Percentiles rank a stretch among this genome's conserved stretches.
Conservation (phyloP, 2,329 filamentous ascomycete genomes). For the Epichloe glyceriae region DNA sequence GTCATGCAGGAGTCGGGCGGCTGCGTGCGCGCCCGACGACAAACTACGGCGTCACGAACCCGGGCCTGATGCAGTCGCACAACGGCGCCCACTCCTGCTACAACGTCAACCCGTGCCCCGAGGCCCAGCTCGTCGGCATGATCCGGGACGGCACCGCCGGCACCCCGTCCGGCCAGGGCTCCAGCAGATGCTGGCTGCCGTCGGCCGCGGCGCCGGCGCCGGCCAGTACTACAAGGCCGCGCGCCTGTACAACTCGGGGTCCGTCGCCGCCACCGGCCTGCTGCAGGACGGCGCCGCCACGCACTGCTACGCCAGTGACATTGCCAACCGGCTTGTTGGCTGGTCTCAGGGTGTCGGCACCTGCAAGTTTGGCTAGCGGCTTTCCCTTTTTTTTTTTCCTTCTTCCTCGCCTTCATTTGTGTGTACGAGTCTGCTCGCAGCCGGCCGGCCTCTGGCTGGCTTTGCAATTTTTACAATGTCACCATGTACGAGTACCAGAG, state of each 20-base stretch:
- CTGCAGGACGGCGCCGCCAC: constrained; percentile 28
- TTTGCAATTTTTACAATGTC: no score
- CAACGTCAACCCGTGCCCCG: constrained; percentile 17
- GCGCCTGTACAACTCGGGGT: constrained; percentile 38
- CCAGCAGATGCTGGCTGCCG: constrained; percentile 21
- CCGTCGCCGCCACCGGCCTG: constrained; percentile 21
- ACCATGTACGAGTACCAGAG: no score
- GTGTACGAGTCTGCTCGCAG: no score
- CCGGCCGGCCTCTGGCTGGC: no score
- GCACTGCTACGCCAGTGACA: constrained; percentile 36
- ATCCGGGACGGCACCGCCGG: constrained; percentile 28
- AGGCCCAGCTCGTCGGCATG: constrained; percentile 16
- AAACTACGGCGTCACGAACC: constrained; percentile 27
- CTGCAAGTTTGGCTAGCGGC: neutral
- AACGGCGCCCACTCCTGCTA: constrained; percentile 24
- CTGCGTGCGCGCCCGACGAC: constrained; percentile 29
- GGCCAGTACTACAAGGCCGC: constrained; percentile 29
- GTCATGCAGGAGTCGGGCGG: constrained; percentile 31
- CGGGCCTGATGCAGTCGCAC: constrained; percentile 28
- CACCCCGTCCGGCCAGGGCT: constrained; percentile 27
- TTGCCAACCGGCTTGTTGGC: constrained; percentile 20
- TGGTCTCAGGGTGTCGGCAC: neutral
- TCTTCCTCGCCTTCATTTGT: neutral
- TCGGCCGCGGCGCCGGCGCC: constrained; percentile 9
- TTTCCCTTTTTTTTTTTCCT: neutral